Base-by-base conservation (phyloP, 2,329 filamentous ascomycete genomes). In the Colletotrichum camelliae region DNA sequence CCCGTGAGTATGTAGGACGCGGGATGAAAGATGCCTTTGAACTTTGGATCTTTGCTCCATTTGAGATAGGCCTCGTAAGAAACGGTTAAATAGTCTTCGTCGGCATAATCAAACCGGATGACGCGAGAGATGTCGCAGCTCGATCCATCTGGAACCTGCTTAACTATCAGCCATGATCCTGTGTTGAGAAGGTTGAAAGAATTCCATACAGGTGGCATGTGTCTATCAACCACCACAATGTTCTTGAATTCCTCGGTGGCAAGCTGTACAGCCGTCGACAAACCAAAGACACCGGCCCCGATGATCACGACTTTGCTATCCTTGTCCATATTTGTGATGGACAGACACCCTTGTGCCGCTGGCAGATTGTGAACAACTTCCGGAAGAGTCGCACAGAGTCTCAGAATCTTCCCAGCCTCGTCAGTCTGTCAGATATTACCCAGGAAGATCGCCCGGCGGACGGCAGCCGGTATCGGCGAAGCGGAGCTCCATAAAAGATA, bases 101-200 rank as follows among this genome's bases (percentile, higher is more conserved):
- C 89, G 18, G 92, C 91, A 79, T 95, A 95, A 83, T 95, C 93
- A 58, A 84, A 79, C 2, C 85, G 82, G 29, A 86, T 81, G 66
- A 86, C 81, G 15, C 85, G 83, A 4, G 85, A 86, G 15, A 84
- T 82, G 70, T 87, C 84, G 12, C 84, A 83, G 39, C 84, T 86
- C 70, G 84, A 84, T 21, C 82, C 82, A 9, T 86, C 83, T 5
- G 79, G 77, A 3, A 82, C 55, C 67, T 70, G 21, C 4, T 5
- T n/a, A 10, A 7, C 7, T 10, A n/a, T 70, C 13, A 70, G 67
- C 27, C 33, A n/a, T 4, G 1, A 3, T 21, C 7, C n/a, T 21
- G 18, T 12, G 10, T 16, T 27, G 4, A 60, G 24, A 31, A 15
- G 4, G 12, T 61, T 33, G 31, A 21, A n/a, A 4, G 3, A 48